phyloP scores from a whole-genome alignment of 2,329 filamentous ascomycete species.

The Fusarium proliferatum region DNA sequence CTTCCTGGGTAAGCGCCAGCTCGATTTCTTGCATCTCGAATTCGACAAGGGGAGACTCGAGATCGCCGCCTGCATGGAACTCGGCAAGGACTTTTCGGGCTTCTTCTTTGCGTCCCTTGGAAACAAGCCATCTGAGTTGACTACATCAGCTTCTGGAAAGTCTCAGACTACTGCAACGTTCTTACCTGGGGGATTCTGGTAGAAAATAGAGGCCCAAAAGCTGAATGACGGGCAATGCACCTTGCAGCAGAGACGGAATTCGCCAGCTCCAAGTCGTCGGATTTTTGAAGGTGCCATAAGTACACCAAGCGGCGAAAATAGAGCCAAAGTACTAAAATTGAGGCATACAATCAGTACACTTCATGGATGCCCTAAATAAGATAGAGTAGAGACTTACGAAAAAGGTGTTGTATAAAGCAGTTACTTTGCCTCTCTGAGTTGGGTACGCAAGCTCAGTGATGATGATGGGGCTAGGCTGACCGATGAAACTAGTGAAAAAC shows the following conservation, averaged over 20 bases:
- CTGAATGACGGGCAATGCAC: constrained; percentile 35
- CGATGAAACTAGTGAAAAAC: constrained; percentile 45
- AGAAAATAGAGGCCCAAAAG: constrained; percentile 39
- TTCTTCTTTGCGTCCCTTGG: constrained; percentile 47
- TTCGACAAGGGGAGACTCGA: constrained; percentile 52
- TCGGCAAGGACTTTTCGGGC: constrained; percentile 52
- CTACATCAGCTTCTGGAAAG: fast-evolving
- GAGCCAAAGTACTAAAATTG: constrained; percentile 38
- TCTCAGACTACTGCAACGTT: fast-evolving
- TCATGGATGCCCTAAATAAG: fast-evolving
- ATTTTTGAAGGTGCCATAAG: constrained; percentile 42
- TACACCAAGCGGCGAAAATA: constrained; percentile 46
- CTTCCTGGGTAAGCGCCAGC: constrained; percentile 47
- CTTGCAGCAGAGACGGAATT: constrained; percentile 42
- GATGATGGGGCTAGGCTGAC: constrained; percentile 48
- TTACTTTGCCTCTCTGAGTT: constrained; percentile 48
- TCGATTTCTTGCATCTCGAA: constrained; percentile 57
- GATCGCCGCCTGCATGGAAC: constrained; percentile 56
- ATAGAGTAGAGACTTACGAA: constrained; percentile 29
- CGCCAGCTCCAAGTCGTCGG: constrained; percentile 40
- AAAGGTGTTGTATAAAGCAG: constrained; percentile 48
- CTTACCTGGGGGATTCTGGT: constrained; percentile 41
- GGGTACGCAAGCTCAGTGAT: constrained; percentile 51
- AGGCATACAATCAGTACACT: fast-evolving
- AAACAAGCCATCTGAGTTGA: constrained; percentile 42